phyloP scores from a whole-genome alignment of 2,329 filamentous ascomycete genomes.

The Fusarium mexicanum region DNA sequence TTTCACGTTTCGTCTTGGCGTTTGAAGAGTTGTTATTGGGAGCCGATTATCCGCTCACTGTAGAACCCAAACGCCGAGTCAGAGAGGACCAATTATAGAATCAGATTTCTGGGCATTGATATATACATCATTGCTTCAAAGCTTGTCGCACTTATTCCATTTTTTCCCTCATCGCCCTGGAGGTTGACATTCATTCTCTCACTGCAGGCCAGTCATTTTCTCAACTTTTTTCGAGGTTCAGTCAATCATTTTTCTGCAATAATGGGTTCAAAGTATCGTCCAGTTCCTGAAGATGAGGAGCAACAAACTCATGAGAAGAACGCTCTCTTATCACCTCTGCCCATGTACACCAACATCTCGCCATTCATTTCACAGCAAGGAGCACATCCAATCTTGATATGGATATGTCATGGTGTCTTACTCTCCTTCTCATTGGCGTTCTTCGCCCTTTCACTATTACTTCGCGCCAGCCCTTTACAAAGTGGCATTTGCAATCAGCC shows the following conservation, averaged over 20 bases:
- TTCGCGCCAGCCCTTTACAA: neutral
- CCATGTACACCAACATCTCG: neutral
- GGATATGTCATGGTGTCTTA: conserved; percentile 24
- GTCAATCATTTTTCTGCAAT: neutral
- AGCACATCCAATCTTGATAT: conserved; percentile 1
- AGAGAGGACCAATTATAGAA: neutral
- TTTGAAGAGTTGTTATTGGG: neutral
- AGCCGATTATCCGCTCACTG: conserved; percentile 7
- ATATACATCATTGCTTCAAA: neutral
- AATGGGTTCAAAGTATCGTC: conserved; percentile 13
- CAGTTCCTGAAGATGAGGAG: conserved; percentile 21
- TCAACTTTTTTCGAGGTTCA: neutral
- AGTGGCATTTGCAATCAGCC: neutral
- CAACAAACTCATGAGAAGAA: conserved; percentile 23
- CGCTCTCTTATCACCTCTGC: conserved; percentile 1
- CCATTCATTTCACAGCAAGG: neutral
- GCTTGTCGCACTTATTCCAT: neutral
- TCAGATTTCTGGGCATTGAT: neutral
- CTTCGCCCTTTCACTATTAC: conserved; percentile 17
- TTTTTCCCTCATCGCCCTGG: neutral
- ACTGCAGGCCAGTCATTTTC: neutral
- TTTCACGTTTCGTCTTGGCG: conserved; percentile 23
- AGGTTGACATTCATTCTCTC: neutral
- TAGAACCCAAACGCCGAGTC: neutral
- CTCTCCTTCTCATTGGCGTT: conserved; percentile 22